Conservation (phyloP, 2,329 filamentous ascomycete species). For the Fonsecaea multimorphosa region DNA sequence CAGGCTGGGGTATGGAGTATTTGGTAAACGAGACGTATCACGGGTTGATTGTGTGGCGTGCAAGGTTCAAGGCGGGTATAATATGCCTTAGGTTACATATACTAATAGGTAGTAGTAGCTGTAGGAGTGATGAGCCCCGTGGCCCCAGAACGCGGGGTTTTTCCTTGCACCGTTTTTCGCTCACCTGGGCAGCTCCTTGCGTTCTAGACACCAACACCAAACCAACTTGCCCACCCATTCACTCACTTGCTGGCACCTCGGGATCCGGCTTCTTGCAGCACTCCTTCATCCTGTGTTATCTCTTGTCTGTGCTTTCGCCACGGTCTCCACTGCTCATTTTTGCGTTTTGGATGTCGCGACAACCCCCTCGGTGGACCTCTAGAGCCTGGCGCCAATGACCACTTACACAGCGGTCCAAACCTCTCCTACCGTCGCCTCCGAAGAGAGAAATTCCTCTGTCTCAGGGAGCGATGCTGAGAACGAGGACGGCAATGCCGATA, state of each 20-base stretch:
- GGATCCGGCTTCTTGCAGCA: conserved; percentile 3
- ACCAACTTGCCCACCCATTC: neutral
- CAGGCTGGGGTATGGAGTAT: neutral
- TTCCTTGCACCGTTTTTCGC: conserved; percentile 3
- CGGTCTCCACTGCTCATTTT: neutral
- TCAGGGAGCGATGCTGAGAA: conserved; percentile 34
- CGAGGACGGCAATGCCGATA: conserved; percentile 28
- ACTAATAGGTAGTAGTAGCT: too few relatives aligned
- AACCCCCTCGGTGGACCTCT: neutral
- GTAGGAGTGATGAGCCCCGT: neutral
- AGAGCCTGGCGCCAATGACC: conserved; percentile 25
- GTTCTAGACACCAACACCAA: neutral
- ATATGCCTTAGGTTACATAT: too few relatives aligned
- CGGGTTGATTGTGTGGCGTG: neutral
- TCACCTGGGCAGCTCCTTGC: neutral
- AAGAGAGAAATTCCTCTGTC: conserved; percentile 32
- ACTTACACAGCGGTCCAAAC: conserved; percentile 25
- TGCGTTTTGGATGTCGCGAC: conserved; percentile 1
- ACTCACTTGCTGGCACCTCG: neutral
- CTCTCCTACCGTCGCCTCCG: conserved; percentile 31
- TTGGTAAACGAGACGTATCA: neutral
- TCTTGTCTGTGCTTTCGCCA: neutral
- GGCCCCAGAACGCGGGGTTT: neutral
- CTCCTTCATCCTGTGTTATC: neutral
- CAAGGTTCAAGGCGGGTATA: too few relatives aligned